phyloP scores from a whole-genome alignment of 176 grass and related monocot species.

The Avena eriantha region DNA sequence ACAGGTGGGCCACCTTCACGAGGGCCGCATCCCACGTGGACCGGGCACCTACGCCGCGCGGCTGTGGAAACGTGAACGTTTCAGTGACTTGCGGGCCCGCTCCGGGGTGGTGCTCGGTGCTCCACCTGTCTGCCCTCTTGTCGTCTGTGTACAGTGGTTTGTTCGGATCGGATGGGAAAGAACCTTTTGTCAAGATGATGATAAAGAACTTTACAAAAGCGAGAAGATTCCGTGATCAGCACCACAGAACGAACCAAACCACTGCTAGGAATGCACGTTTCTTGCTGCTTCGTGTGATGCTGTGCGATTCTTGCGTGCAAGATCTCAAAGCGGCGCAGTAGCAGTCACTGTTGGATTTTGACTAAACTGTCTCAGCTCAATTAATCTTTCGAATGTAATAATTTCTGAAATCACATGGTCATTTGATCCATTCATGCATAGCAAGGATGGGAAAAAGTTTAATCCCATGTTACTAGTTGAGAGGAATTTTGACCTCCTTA shows the following conservation, averaged over 20 bases:
- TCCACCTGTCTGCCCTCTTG: neutral
- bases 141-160: neutral
- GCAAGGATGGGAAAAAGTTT: too few relatives aligned
- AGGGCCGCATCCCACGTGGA: neutral
- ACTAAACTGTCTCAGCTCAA: too few relatives aligned
- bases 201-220: neutral
- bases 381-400: too few relatives aligned
- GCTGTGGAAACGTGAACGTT: neutral
- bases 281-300: neutral
- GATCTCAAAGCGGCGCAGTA: too few relatives aligned
- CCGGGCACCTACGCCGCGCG: neutral
- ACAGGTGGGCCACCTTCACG: neutral
- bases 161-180: neutral
- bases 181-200: neutral
- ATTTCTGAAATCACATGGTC: too few relatives aligned
- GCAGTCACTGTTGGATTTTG: too few relatives aligned
- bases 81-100: neutral
- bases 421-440: too few relatives aligned
- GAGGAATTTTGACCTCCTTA: too few relatives aligned
- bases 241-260: too few relatives aligned
- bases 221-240: neutral
- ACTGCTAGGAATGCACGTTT: constrained; percentile 7
- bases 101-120: neutral
- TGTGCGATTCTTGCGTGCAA: too few relatives aligned
- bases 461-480: too few relatives aligned